Conservation (phyloP, 177 flowering plant genomes). For the Vitis hybrid region DNA sequence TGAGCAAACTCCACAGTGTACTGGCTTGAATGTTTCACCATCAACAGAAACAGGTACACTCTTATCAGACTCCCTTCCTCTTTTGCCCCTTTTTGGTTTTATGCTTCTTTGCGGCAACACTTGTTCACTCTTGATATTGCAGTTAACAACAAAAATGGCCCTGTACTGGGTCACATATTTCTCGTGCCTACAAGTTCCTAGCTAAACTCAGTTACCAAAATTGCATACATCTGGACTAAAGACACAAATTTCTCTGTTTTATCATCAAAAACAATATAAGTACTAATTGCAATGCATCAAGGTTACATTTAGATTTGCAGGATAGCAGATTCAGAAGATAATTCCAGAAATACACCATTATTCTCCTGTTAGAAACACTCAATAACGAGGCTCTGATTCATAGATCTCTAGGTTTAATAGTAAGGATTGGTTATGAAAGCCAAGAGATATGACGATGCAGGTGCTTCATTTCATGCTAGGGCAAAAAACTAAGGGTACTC, state of each 20-base stretch:
- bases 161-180: conserved; percentile 73
- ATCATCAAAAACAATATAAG: background rate
- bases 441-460: too few species aligned
- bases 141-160: conserved; percentile 72
- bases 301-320: background rate
- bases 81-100: conserved; percentile 28
- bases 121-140: conserved; percentile 44
- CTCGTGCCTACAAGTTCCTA: conserved; percentile 62
- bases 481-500: too few species aligned
- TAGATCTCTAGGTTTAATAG: too few species aligned
- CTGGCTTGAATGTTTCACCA: conserved; percentile 44
- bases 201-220: background rate
- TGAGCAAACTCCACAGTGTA: conserved; percentile 67
- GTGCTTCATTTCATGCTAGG: too few species aligned
- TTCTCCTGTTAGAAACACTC: too few species aligned
- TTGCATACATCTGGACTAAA: background rate
- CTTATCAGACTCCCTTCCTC: conserved; percentile 21
- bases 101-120: conserved; percentile 19
- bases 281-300: background rate
- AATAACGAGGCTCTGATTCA: too few species aligned
- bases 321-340: background rate
- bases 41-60: conserved; percentile 15
- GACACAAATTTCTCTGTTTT: background rate
- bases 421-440: too few species aligned
- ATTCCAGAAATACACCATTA: background rate